Percentiles rank a stretch among this genome's conserved stretches.
These are phyloP conservation scores for Quercus robur DNA, from an alignment of 306 rosid species.

Conservation along the genomic window DNA sequence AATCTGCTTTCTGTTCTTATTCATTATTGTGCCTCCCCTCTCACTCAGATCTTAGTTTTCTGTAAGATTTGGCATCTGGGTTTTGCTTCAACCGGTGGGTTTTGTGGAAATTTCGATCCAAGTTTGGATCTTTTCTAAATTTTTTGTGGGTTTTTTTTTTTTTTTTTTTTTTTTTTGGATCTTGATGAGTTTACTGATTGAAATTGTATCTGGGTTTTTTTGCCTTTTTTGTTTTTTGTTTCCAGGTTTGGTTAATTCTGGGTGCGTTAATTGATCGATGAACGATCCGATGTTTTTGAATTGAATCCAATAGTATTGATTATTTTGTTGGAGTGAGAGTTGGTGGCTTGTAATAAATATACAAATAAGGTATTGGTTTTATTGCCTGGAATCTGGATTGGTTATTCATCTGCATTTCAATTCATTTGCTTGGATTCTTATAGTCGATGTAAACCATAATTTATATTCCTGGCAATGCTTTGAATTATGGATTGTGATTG, in stretches of 20 bases:
- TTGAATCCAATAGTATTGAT: conserved; percentile 54
- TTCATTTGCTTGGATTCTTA: conserved; percentile 15
- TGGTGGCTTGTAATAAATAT: conserved; percentile 37
- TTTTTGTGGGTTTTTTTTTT: conserved; percentile 22
- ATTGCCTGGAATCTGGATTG: conserved; percentile 23
- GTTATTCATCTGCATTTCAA: conserved; percentile 36
- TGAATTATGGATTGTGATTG: conserved; percentile 21
- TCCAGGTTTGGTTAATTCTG: conserved; percentile 50
- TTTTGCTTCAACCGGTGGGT: conserved; percentile 70
- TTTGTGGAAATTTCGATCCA: conserved; percentile 48
- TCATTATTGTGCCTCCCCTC: conserved; percentile 78
- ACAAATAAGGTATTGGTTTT: conserved; percentile 41
- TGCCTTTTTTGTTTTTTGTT: conserved; percentile 5
- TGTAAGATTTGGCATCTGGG: conserved; percentile 66
- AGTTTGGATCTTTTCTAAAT: conserved; percentile 43
- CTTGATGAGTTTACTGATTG: conserved; percentile 40
- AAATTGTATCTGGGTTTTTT: conserved; percentile 19
- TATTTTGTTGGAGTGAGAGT: conserved; percentile 44
- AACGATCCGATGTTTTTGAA: conserved; percentile 67
- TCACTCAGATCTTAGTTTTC: conserved; percentile 58
- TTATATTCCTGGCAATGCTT: conserved; percentile 33
- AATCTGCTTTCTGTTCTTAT: conserved; percentile 64
- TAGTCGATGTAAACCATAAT: conserved; percentile 4
- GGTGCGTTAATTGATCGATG: conserved; percentile 60
- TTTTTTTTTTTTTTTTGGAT: conserved; percentile 36